These are phyloP conservation scores for Candida chauliodis DNA, from an alignment of 805 yeast genomes.

Conservation along the genomic window DNA sequence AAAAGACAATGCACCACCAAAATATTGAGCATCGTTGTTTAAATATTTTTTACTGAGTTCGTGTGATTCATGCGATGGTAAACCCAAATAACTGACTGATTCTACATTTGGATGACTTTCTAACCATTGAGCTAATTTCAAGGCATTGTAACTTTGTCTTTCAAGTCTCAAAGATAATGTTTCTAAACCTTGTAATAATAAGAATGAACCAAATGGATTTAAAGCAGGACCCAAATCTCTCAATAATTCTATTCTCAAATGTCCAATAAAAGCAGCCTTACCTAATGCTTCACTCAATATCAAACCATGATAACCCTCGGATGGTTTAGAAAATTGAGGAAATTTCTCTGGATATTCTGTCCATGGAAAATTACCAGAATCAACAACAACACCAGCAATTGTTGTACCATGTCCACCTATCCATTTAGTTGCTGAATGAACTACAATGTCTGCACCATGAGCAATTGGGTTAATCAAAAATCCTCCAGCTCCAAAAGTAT, in stretches of 20 bases:
- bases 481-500: conserved; percentile 98
- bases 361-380: conserved; percentile 94
- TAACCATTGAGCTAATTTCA: conserved; percentile 73
- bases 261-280: conserved; percentile 71
- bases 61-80: conserved; percentile 74
- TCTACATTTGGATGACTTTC: conserved; percentile 70
- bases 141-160: conserved; percentile 82
- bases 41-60: conserved; percentile 81
- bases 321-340: conserved; percentile 89
- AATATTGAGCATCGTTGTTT: conserved; percentile 51
- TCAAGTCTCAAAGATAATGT: conserved; percentile 91
- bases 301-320: conserved; percentile 92
- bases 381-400: conserved; percentile 86
- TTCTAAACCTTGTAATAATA: conserved; percentile 87
- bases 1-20: conserved; percentile 85
- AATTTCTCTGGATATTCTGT: conserved; percentile 75
- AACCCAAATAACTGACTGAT: conserved; percentile 93
- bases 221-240: conserved; percentile 91
- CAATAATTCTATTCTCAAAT: conserved; percentile 75
- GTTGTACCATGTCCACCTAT: conserved; percentile 97
- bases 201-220: conserved; percentile 86
- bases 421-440: conserved; percentile 97
- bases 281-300: conserved; percentile 80
- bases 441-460: conserved; percentile 87
- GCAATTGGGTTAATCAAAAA: conserved; percentile 78